Evolutionary conservation across 345 rosid genomes (phyloP).

Genomic region (Arabidopsis arenosa): DNA sequence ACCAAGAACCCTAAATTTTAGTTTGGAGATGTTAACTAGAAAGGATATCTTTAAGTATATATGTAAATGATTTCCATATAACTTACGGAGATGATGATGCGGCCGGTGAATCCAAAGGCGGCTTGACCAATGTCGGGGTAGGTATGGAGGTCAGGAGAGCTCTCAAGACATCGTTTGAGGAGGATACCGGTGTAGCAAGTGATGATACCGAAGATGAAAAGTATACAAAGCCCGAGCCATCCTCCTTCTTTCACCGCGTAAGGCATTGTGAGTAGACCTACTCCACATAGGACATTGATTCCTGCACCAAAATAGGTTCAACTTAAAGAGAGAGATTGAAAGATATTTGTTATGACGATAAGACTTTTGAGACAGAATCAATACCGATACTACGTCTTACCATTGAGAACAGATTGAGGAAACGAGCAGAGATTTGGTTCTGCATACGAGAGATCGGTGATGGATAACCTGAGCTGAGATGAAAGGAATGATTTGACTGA

Average conservation of each 20-base stretch:
- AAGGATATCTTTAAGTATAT: not conserved
- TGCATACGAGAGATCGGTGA: constrained; percentile 33
- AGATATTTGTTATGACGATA: not conserved
- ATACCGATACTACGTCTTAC: constrained; percentile 38
- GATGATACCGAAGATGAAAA: constrained; percentile 56
- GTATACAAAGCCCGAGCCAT: constrained; percentile 65
- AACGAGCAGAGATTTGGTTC: constrained; percentile 49
- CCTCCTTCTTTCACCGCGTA: constrained; percentile 82
- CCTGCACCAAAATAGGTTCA: constrained; percentile 46
- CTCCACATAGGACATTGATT: constrained; percentile 72
- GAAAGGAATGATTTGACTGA: constrained; percentile 29
- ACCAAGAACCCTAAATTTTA: not conserved
- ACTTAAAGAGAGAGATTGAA: constrained; percentile 12
- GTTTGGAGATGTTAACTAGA: not conserved
- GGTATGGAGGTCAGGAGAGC: constrained; percentile 64
- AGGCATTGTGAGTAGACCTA: constrained; percentile 76
- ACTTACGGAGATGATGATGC: constrained; percentile 61
- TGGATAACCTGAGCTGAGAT: constrained; percentile 44
- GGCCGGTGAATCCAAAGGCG: constrained; percentile 75
- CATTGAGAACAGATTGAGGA: constrained; percentile 67
- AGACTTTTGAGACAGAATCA: constrained; percentile 3
- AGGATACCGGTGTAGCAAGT: constrained; percentile 69
- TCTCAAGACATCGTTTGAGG: constrained; percentile 73
- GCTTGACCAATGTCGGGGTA: constrained; percentile 92
- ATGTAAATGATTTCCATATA: not conserved